Evolutionary conservation across 768 basidiomycete genomes (phyloP).

Genomic region (Cubamyces lactineus): DNA sequence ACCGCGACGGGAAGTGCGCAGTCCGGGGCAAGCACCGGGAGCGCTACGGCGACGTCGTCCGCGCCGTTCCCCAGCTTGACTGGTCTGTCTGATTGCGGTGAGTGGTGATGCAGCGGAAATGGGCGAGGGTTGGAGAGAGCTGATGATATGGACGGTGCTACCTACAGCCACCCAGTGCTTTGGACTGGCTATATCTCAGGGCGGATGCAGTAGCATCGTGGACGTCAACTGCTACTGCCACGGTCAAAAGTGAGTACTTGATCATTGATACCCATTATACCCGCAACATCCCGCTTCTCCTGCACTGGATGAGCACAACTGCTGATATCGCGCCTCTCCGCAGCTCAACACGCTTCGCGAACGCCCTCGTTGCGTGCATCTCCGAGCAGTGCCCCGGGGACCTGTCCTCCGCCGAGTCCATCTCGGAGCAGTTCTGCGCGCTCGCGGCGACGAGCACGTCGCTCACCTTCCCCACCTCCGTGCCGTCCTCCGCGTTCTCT

Average conservation of each 20-base stretch:
- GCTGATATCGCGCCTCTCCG: not conserved
- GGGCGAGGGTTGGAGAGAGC: too few relatives aligned
- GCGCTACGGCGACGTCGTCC: constrained; percentile 23
- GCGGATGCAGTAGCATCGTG: constrained; percentile 48
- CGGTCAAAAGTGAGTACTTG: constrained; percentile 29
- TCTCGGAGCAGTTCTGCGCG: constrained; percentile 54
- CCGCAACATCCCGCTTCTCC: not conserved
- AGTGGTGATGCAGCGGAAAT: not conserved
- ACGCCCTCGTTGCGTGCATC: constrained; percentile 43
- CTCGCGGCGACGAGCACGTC: constrained; percentile 40
- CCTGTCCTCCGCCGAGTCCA: constrained; percentile 43
- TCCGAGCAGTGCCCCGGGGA: constrained; percentile 41
- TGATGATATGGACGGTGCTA: not conserved
- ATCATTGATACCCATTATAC: not conserved
- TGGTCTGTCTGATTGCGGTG: constrained; percentile 27
- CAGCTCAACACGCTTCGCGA: constrained; percentile 40
- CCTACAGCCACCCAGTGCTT: constrained; percentile 50
- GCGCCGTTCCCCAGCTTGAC: constrained; percentile 28
- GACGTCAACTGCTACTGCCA: constrained; percentile 55
- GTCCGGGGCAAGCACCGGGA: not conserved
- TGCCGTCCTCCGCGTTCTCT: constrained; percentile 25
- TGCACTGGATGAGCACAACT: not conserved
- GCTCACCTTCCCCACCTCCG: constrained; percentile 40
- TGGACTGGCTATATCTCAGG: constrained; percentile 39
- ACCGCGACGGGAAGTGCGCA: constrained; percentile 1